Percentiles rank a stretch among this genome's conserved stretches.
Conservation (phyloP, 1,139 yeast species). For the Torulaspora pretoriensis region DNA sequence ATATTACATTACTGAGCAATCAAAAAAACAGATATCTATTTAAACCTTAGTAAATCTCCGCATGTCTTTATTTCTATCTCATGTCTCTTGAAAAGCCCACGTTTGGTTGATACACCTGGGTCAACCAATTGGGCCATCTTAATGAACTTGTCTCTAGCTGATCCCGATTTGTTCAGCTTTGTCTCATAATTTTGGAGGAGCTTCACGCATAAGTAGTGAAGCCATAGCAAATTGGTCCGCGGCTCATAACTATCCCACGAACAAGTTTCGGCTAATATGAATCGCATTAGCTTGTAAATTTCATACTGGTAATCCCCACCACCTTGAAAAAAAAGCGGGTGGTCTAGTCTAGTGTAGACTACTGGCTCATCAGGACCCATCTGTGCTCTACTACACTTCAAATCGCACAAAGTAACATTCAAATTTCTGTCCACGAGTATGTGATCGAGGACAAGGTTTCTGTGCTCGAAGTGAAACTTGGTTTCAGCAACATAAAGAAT, state of each 20-base stretch:
- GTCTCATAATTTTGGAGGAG: conserved; percentile 17
- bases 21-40: conserved; percentile 9
- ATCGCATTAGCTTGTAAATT: conserved; percentile 47
- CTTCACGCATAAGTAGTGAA: conserved; percentile 38
- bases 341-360: conserved; percentile 43
- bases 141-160: conserved; percentile 21
- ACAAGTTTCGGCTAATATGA: conserved; percentile 17
- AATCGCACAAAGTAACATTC: conserved; percentile 53
- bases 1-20: conserved; percentile 2
- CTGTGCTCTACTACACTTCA: conserved; percentile 49
- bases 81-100: conserved; percentile 18
- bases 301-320: conserved; percentile 52
- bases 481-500: conserved; percentile 50
- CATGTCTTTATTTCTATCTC: conserved; percentile 22
- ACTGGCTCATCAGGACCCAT: conserved; percentile 31
- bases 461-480: conserved; percentile 54
- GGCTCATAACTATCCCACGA: conserved; percentile 40
- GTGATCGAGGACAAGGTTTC: conserved; percentile 66
- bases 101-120: conserved; percentile 11
- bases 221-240: conserved; percentile 43
- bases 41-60: conserved; percentile 24
- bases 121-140: conserved; percentile 17
- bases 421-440: conserved; percentile 40
- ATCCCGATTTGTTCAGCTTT: conserved; percentile 17
- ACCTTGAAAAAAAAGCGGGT: conserved; percentile 50